A percentile compares a stretch with the other conserved stretches of the same genome.
Conservation (phyloP, 345 rosid genomes). For the Brassica cretica region DNA sequence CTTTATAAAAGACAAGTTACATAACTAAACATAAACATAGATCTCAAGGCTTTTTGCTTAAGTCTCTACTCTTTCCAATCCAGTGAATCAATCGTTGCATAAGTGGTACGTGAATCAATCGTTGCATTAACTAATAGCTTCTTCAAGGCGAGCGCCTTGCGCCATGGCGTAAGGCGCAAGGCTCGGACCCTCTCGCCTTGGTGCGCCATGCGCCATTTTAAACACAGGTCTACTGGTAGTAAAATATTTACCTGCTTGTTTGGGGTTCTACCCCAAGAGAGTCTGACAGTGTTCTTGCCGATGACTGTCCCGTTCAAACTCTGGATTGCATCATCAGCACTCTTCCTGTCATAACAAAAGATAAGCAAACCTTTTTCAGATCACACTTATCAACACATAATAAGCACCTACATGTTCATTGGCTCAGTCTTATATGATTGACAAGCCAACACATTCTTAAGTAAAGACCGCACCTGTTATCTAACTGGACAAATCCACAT, state of each 20-base stretch:
- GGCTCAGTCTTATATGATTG: slow-evolving; percentile 1
- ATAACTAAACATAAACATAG: too few relatives aligned
- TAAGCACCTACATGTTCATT: background rate
- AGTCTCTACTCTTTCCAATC: too few relatives aligned
- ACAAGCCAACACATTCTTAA: background rate
- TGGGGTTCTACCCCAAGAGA: slow-evolving; percentile 96
- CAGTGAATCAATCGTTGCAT: too few relatives aligned
- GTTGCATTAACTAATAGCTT: too few relatives aligned
- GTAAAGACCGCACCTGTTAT: slow-evolving; percentile 53
- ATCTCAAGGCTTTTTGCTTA: too few relatives aligned
- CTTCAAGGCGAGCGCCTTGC: too few relatives aligned
- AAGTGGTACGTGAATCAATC: too few relatives aligned
- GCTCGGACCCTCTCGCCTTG: too few relatives aligned
- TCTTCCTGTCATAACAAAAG: slow-evolving; percentile 52
- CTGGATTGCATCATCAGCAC: slow-evolving; percentile 84
- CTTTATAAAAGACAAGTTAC: too few relatives aligned
- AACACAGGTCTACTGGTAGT: background rate
- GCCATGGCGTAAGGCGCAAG: too few relatives aligned
- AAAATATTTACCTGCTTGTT: slow-evolving; percentile 65
- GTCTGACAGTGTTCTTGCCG: slow-evolving; percentile 90
- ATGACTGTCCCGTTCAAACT: slow-evolving; percentile 71
- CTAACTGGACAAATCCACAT: slow-evolving; percentile 87
- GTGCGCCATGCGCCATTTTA: too few relatives aligned
- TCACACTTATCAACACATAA: background rate
- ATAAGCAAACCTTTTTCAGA: background rate